Base-by-base conservation (phyloP, 768 basidiomycete species). In the Boletus subparvulus region DNA sequence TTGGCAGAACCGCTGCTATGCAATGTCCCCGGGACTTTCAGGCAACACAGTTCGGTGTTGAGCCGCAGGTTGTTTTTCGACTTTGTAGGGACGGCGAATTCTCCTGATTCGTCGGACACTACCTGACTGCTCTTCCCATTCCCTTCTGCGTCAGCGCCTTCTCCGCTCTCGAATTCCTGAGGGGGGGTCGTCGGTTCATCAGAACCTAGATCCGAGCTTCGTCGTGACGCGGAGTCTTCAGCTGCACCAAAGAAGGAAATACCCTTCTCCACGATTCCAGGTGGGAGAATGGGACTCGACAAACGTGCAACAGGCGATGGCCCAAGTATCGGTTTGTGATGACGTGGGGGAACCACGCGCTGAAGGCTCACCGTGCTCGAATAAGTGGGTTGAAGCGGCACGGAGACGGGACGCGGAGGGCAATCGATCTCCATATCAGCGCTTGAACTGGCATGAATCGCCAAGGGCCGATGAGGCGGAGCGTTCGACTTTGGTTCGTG, bases 401-500 rank as follows among this genome's bases (percentile, higher is more conserved):
- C 60, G 19, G 64, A 69, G 36, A 54, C 45, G 16, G 64, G 30
- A 47, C 64, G 67, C 7, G 58, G 43, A 5, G 64, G 66, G 37
- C 26, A 44, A 35, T 72, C 72, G 35, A 68, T 33, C 48, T 73
- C 67, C 67, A 71, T 71, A 43, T 68, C 61, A 35, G 54, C 47
- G 14, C 46, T 56, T 43, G 55, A 51, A 8, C 17, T 39, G 13
- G 52, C n/a, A 58, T 48, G 53, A 37, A 53, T 19, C 16, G n/a
- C 51, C 5, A 56, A 60, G 33, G 59, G 52, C 33, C 46, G 59
- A 44, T 48, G 55, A 35, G 59, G 49, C 21, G 44, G 30, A 16
- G 36, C n/a, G n/a, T 26, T 54, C 14, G 26, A 24, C 54, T 59
- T 61, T 43, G 10, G 37, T 28, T 36, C 55, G 47, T 52, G 56